phyloP scores from a whole-genome alignment of 1,139 yeast genomes.

The Diutina scorzettiae region DNA sequence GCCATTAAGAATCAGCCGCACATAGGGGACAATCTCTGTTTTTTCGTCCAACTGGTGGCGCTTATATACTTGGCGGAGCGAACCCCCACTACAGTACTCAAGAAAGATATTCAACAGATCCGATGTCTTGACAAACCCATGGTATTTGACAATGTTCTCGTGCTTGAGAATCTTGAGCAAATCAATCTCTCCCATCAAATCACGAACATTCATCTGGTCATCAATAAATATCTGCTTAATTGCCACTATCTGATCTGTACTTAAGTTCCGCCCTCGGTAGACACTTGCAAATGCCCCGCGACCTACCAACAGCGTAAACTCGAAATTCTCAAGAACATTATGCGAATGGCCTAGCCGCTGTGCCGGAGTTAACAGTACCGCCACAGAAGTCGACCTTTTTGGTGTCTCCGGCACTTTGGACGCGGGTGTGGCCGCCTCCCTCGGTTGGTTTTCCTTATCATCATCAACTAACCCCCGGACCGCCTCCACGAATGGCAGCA shows the following conservation, averaged over 20 bases:
- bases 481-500: conserved; percentile 4
- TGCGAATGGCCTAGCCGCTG: background rate
- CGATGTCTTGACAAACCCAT: conserved; percentile 69
- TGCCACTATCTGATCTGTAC: conserved; percentile 65
- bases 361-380: conserved; percentile 39
- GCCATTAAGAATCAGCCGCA: conserved; percentile 41
- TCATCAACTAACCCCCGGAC: background rate
- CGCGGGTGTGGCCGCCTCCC: background rate
- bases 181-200: conserved; percentile 74
- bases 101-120: conserved; percentile 51
- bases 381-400: conserved; percentile 18
- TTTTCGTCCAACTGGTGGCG: conserved; percentile 46
- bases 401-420: background rate
- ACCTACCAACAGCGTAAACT: conserved; percentile 53
- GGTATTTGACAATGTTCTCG: conserved; percentile 79
- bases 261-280: conserved; percentile 51
- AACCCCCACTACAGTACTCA: conserved; percentile 75
- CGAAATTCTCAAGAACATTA: conserved; percentile 38
- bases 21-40: conserved; percentile 42
- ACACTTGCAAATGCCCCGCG: conserved; percentile 76
- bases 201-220: conserved; percentile 30
- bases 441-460: background rate
- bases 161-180: conserved; percentile 73
- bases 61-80: conserved; percentile 58
- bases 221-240: conserved; percentile 68